Evolutionary conservation across 768 basidiomycete genomes (phyloP).

Genomic region (Zangia roseola): DNA sequence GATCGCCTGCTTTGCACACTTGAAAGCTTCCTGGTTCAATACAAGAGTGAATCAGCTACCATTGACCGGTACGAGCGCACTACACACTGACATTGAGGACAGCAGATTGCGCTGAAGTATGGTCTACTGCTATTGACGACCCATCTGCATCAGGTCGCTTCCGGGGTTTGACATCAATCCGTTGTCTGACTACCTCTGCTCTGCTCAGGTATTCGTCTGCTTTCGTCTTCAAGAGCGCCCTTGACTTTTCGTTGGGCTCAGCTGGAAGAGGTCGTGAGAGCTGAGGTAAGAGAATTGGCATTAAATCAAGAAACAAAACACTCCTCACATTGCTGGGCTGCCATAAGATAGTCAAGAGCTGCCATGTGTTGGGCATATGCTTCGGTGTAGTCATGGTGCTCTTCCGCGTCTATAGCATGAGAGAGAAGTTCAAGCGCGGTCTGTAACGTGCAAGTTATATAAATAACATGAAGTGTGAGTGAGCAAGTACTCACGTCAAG

Average conservation of each 20-base stretch:
- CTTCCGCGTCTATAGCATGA: conserved; percentile 86
- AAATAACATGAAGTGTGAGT: too few relatives aligned
- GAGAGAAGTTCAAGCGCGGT: conserved; percentile 87
- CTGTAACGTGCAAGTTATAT: too few relatives aligned
- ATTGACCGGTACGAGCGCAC: too few relatives aligned
- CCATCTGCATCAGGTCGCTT: background rate
- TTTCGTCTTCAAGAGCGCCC: conserved; percentile 13
- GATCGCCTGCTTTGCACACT: conserved; percentile 85
- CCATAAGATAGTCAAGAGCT: conserved; percentile 95
- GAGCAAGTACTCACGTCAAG: too few relatives aligned
- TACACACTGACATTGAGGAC: conserved; percentile 16
- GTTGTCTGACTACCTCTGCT: conserved; percentile 14
- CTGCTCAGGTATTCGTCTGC: conserved; percentile 19
- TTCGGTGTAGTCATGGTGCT: conserved; percentile 84
- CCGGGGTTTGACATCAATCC: background rate
- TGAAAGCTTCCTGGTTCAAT: conserved; percentile 82
- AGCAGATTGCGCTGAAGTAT: conserved; percentile 7
- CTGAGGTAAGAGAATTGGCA: too few relatives aligned
- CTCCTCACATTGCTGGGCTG: conserved; percentile 77
- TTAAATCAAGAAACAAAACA: background rate
- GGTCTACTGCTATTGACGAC: background rate
- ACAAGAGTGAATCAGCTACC: too few relatives aligned
- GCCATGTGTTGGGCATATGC: conserved; percentile 91
- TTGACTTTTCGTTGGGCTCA: conserved; percentile 21
- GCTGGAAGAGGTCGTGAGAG: background rate